Percentiles rank a stretch among this genome's conserved stretches.
Conservation (phyloP, 306 rosid species). For the Malus asiatica region DNA sequence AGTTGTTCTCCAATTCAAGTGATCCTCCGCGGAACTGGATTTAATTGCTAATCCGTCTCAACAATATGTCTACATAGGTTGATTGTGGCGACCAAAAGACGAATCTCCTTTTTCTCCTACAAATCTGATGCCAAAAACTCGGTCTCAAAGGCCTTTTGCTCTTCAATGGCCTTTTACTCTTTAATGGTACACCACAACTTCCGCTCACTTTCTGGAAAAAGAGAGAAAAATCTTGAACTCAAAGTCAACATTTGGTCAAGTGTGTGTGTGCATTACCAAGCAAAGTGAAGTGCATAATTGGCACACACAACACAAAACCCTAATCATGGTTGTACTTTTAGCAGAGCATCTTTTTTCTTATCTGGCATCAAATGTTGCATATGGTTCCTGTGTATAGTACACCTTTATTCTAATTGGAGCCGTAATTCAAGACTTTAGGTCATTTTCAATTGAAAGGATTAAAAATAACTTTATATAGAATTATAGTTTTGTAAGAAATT, state of each 20-base stretch:
- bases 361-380: neutral
- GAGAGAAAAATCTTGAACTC: neutral
- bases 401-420: neutral
- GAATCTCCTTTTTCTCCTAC: neutral
- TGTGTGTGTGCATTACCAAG: neutral
- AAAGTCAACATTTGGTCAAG: neutral
- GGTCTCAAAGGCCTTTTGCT: neutral
- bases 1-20: neutral
- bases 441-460: too few relatives aligned
- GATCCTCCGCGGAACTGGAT: neutral
- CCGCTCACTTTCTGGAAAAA: neutral
- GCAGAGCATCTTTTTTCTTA: neutral
- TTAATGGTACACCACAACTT: neutral
- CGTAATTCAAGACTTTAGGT: neutral
- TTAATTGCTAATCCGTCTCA: neutral
- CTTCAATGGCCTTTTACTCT: neutral
- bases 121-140: conserved; percentile 4
- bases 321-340: neutral
- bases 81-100: neutral
- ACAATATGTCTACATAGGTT: neutral
- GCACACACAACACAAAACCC: neutral
- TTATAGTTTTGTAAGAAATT: rapidly evolving
- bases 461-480: too few relatives aligned
- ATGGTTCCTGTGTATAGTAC: neutral
- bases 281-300: neutral